These are phyloP conservation scores for Botrytis hyacinthi DNA, from an alignment of 2,329 filamentous ascomycete genomes.

Conservation along the genomic window DNA sequence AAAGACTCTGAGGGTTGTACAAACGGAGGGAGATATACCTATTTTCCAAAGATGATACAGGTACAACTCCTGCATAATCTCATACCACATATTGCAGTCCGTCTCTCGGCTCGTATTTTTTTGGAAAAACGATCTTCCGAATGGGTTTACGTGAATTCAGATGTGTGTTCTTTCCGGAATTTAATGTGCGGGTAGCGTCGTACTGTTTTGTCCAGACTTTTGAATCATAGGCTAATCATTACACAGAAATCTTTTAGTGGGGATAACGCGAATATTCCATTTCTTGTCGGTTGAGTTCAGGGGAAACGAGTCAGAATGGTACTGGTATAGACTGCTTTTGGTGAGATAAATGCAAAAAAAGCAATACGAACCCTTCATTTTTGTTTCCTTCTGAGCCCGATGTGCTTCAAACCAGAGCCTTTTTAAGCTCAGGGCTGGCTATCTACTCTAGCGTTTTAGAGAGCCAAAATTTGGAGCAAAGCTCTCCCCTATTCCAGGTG, in stretches of 20 bases:
- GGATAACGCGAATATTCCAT: background rate
- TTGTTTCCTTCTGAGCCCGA: background rate
- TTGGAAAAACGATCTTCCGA: background rate
- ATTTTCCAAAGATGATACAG: background rate
- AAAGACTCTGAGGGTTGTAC: too few relatives aligned
- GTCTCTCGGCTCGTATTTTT: background rate
- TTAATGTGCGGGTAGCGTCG: accelerated
- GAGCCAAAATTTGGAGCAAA: background rate
- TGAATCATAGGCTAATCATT: background rate
- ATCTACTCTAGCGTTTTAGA: background rate
- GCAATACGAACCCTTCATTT: background rate
- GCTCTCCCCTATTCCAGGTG: background rate
- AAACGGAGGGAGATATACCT: background rate
- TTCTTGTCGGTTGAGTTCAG: background rate
- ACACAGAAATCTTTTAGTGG: background rate
- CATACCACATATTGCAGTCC: background rate
- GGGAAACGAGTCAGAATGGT: background rate
- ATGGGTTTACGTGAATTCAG: background rate
- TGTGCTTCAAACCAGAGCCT: background rate
- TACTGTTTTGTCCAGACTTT: accelerated
- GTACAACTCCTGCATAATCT: background rate
- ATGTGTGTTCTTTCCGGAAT: background rate
- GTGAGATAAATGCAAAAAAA: background rate
- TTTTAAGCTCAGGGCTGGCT: background rate
- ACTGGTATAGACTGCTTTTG: background rate